phyloP scores from a whole-genome alignment of 345 rosid species.

The Carallia pectinifolia region DNA sequence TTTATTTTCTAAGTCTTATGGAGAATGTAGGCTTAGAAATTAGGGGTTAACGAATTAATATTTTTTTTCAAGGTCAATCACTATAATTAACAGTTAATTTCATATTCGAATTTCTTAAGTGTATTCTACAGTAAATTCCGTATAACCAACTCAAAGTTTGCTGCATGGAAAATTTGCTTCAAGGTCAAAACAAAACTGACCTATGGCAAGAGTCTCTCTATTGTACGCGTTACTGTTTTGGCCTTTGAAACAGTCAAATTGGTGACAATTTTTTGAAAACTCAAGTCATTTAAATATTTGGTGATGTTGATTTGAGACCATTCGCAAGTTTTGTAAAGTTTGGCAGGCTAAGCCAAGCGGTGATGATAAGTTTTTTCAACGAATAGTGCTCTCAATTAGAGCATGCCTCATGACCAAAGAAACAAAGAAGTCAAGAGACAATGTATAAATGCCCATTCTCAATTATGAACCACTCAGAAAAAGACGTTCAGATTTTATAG shows the following conservation, averaged over 20 bases:
- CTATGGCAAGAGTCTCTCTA: no score
- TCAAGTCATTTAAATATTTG: no score
- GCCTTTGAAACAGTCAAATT: slow-evolving; percentile 1
- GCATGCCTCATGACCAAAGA: not conserved
- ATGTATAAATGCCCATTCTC: not conserved
- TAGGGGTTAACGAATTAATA: not conserved
- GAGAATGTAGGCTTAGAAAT: not conserved
- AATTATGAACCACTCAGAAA: not conserved
- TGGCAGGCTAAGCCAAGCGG: no score
- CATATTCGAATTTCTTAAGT: not conserved
- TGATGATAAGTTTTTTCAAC: no score
- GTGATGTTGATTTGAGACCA: no score
- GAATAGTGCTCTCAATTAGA: no score
- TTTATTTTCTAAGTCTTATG: not conserved
- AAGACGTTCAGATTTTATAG: not conserved
- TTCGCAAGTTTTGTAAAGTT: no score
- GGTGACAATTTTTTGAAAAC: no score
- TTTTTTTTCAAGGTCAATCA: not conserved
- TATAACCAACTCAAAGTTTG: no score
- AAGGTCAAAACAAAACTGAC: no score
- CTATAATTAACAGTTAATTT: not conserved
- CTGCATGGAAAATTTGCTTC: no score
- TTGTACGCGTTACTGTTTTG: not conserved
- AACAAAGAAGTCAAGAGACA: not conserved
- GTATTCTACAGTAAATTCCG: not conserved